Evolutionary conservation across 371 early-diverging fungal species (phyloP).

Genomic region (Chytridium lagenaria): DNA sequence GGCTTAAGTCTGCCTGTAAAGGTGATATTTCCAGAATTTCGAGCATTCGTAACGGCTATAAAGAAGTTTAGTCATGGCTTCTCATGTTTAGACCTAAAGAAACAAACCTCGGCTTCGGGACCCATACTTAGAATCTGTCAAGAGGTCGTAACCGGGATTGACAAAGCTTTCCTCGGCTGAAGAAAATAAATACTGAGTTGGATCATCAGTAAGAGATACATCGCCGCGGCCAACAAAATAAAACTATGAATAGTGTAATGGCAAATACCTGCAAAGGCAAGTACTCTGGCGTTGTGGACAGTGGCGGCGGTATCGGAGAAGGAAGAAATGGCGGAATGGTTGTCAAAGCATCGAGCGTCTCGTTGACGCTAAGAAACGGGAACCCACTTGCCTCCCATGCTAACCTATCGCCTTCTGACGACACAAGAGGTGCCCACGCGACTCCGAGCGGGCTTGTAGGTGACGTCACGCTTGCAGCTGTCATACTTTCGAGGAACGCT

Average conservation of each 20-base stretch:
- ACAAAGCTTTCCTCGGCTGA: neutral
- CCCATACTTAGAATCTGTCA: neutral
- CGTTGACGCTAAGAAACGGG: neutral
- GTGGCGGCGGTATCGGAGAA: no score
- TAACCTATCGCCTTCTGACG: neutral
- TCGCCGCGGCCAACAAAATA: no score
- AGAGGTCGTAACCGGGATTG: neutral
- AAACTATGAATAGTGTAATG: no score
- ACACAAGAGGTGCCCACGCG: neutral
- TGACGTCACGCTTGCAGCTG: neutral
- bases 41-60: neutral
- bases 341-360: no score
- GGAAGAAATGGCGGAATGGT: no score
- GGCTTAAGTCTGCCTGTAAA: neutral
- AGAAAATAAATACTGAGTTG: neutral
- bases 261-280: no score
- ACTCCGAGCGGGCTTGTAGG: neutral
- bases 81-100: neutral
- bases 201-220: no score
- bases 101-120: neutral
- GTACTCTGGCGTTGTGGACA: no score
- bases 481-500: neutral
- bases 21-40: neutral
- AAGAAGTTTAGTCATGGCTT: neutral
- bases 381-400: neutral